phyloP scores from a whole-genome alignment of 805 yeast genomes.

The Yarrowia keelungensis region DNA sequence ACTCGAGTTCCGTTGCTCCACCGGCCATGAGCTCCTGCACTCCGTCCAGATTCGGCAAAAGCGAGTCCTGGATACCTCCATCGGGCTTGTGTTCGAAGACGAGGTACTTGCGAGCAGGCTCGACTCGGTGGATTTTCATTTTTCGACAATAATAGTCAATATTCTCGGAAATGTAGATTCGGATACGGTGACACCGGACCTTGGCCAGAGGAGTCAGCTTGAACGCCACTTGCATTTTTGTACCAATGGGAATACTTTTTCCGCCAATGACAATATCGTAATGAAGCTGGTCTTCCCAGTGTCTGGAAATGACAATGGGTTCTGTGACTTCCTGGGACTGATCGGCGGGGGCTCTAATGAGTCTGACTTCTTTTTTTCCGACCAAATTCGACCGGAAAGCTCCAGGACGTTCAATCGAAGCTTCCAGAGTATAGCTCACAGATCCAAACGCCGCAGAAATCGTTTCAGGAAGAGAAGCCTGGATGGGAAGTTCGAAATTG shows the following conservation, averaged over 20 bases:
- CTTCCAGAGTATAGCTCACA: constrained; percentile 73
- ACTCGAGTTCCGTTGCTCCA: constrained; percentile 61
- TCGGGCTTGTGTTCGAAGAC: constrained; percentile 68
- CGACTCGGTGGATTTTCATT: constrained; percentile 88
- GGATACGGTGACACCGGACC: constrained; percentile 81
- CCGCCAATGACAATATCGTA: constrained; percentile 93
- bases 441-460: constrained; percentile 80
- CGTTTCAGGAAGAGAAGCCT: constrained; percentile 82
- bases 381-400: constrained; percentile 79
- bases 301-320: constrained; percentile 87
- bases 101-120: constrained; percentile 82
- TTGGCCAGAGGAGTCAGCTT: constrained; percentile 86
- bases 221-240: constrained; percentile 83
- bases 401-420: constrained; percentile 76
- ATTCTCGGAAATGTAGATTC: constrained; percentile 87
- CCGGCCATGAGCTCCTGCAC: constrained; percentile 23
- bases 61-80: constrained; percentile 12
- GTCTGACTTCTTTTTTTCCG: constrained; percentile 66
- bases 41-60: constrained; percentile 26
- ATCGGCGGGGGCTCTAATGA: constrained; percentile 80
- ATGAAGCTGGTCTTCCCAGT: constrained; percentile 91
- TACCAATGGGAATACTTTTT: constrained; percentile 83
- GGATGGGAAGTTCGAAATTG: constrained; percentile 88
- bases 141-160: constrained; percentile 87
- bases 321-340: constrained; percentile 86